These are phyloP conservation scores for Daldinia loculata DNA, from an alignment of 495 filamentous ascomycete genomes.

Conservation along the genomic window DNA sequence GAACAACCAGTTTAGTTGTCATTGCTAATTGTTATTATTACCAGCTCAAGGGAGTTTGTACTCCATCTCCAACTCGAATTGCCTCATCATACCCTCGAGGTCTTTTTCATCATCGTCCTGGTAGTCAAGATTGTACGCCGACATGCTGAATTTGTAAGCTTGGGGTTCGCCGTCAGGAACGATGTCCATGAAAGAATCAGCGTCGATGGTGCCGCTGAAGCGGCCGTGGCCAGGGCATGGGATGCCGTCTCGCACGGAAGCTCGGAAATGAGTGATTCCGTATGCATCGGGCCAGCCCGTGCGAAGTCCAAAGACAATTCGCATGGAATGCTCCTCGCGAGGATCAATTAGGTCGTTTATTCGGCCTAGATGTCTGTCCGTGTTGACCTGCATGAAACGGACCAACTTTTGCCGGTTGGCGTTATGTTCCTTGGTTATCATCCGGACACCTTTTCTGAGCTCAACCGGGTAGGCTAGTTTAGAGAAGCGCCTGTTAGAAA, in stretches of 20 bases:
- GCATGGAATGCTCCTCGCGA: constrained; percentile 32
- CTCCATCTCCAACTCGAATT: background rate
- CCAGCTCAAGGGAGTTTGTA: background rate
- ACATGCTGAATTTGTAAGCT: background rate
- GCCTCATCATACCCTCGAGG: background rate
- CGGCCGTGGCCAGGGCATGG: constrained; percentile 39
- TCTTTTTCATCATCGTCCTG: fast-evolving
- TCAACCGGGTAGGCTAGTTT: background rate
- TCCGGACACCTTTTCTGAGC: background rate
- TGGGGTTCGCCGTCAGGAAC: background rate
- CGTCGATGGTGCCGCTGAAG: constrained; percentile 40
- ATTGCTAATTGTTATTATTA: background rate
- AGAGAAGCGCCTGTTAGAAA: constrained; percentile 21
- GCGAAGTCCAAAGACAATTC: constrained; percentile 21
- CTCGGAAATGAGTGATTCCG: constrained; percentile 2
- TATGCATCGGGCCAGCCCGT: constrained; percentile 26
- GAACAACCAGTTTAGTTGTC: background rate
- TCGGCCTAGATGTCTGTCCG: constrained; percentile 41
- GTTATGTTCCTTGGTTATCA: too few relatives aligned
- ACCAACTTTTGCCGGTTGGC: background rate
- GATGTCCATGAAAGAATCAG: background rate
- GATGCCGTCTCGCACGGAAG: constrained; percentile 42
- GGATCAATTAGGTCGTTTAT: constrained; percentile 38
- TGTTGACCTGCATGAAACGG: constrained; percentile 36
- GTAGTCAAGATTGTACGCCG: background rate